Percentiles rank a stretch among this genome's conserved stretches.
phyloP scores from a whole-genome alignment of 768 basidiomycete genomes.

The Podaxis mareebaensis region DNA sequence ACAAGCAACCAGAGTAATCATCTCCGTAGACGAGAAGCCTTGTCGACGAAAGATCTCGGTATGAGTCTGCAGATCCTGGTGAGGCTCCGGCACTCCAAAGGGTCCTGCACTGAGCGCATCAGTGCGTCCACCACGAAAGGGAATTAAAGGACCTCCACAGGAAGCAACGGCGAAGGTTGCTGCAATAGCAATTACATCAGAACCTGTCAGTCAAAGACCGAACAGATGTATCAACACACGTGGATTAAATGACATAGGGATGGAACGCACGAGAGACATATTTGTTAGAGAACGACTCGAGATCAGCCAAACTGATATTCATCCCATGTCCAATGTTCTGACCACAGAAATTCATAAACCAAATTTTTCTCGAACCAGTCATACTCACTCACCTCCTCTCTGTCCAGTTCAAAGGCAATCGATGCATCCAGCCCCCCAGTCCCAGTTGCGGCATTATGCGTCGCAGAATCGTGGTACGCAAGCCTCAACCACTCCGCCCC shows the following conservation, averaged over 20 bases:
- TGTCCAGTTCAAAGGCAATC: conserved; percentile 25
- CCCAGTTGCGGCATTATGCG: conserved; percentile 24
- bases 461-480: conserved; percentile 29
- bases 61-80: conserved; percentile 36
- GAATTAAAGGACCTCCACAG: conserved; percentile 47
- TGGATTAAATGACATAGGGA: background rate
- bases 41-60: conserved; percentile 35
- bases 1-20: conserved; percentile 47
- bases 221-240: background rate
- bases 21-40: conserved; percentile 43
- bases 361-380: no score
- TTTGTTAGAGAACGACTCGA: conserved; percentile 36
- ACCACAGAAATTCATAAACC: no score
- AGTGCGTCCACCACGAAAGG: conserved; percentile 41
- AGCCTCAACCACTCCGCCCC: conserved; percentile 24
- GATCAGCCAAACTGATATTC: conserved; percentile 35
- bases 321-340: conserved; percentile 45
- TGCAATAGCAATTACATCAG: conserved; percentile 44
- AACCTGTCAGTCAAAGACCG: conserved; percentile 25
- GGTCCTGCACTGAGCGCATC: conserved; percentile 40
- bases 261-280: conserved; percentile 38
- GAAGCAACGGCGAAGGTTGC: conserved; percentile 36
- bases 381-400: conserved; percentile 18
- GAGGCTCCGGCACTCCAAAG: conserved; percentile 41
- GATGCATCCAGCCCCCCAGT: conserved; percentile 31